These are phyloP conservation scores for Picochlorum sp. DNA, from an alignment of 139 green algal species.

Conservation along the genomic window DNA sequence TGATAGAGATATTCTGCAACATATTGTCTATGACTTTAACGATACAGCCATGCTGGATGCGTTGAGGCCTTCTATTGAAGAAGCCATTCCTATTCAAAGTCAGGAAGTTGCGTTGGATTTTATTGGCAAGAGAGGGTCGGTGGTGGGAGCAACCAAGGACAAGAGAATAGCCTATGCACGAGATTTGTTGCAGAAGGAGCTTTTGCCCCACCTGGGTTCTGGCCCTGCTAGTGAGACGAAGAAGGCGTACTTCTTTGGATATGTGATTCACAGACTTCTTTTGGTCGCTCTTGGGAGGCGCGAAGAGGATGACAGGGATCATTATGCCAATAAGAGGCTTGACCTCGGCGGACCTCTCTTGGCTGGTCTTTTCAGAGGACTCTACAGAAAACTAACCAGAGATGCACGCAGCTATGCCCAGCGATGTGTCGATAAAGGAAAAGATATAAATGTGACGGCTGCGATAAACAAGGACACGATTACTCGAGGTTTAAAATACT, in stretches of 20 bases:
- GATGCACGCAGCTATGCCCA: constrained; percentile 70
- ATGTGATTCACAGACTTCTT: constrained; percentile 70
- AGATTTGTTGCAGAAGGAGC: constrained; percentile 91
- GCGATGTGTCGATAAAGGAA: constrained; percentile 54
- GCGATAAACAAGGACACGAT: constrained; percentile 89
- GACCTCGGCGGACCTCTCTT: constrained; percentile 82
- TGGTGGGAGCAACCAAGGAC: constrained; percentile 52
- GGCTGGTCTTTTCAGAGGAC: constrained; percentile 73
- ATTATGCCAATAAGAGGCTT: constrained; percentile 98
- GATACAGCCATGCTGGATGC: constrained; percentile 91
- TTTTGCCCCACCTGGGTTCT: constrained; percentile 91
- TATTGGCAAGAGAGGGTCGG: constrained; percentile 81
- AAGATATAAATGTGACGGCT: constrained; percentile 70
- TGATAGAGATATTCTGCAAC: constrained; percentile 80
- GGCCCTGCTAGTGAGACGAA: constrained; percentile 63
- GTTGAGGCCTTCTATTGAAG: constrained; percentile 87
- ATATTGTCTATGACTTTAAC: constrained; percentile 82
- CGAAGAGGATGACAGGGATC: constrained; percentile 88
- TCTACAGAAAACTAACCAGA: constrained; percentile 94
- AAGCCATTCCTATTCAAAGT: constrained; percentile 85
- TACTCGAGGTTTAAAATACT: constrained; percentile 88
- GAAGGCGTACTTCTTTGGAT: constrained; percentile 68
- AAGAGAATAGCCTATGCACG: constrained; percentile 85
- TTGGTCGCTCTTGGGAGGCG: constrained; percentile 66
- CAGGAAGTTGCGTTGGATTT: constrained; percentile 91